Evolutionary conservation across 1,284 basidiomycete genomes (phyloP).

Genomic region (Leccinum subfulvum): DNA sequence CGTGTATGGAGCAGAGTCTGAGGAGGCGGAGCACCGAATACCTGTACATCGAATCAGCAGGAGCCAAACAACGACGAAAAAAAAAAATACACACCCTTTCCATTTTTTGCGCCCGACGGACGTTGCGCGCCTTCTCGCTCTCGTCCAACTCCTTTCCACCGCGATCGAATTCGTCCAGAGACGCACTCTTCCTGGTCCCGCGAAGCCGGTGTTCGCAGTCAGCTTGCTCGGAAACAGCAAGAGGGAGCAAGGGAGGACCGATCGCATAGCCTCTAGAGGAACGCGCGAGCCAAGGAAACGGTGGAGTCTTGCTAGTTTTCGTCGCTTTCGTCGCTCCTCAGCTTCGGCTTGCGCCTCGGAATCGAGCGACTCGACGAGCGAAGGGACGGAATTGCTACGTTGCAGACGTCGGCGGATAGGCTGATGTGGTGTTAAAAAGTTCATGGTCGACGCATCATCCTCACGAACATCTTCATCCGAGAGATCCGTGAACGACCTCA

Average conservation of each 20-base stretch:
- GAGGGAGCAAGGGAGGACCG: slow-evolving; percentile 43
- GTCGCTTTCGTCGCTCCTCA: slow-evolving; percentile 64
- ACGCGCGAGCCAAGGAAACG: slow-evolving; percentile 78
- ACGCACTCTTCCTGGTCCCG: slow-evolving; percentile 33
- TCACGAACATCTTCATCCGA: slow-evolving; percentile 53
- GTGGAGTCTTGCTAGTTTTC: slow-evolving; percentile 74
- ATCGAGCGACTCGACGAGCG: slow-evolving; percentile 49
- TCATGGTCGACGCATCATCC: slow-evolving; percentile 21
- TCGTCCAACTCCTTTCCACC: slow-evolving; percentile 66
- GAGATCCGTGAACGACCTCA: slow-evolving; percentile 65
- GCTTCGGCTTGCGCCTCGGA: slow-evolving; percentile 55
- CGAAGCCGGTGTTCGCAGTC: slow-evolving; percentile 13
- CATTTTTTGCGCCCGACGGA: slow-evolving; percentile 78
- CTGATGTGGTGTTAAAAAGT: slow-evolving; percentile 6
- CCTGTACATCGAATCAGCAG: slow-evolving; percentile 39
- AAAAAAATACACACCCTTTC: slow-evolving; percentile 61
- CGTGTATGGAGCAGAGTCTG: slow-evolving; percentile 70
- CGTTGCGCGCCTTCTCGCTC: slow-evolving; percentile 73
- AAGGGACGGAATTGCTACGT: slow-evolving; percentile 39
- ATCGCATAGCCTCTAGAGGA: slow-evolving; percentile 53
- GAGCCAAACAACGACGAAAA: not conserved
- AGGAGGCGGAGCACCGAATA: slow-evolving; percentile 77
- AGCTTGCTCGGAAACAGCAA: slow-evolving; percentile 26
- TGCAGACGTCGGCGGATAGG: slow-evolving; percentile 27
- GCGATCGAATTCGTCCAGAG: slow-evolving; percentile 55